Evolutionary conservation across 257 asterid species (phyloP).

Genomic region (Solanum acaule): DNA sequence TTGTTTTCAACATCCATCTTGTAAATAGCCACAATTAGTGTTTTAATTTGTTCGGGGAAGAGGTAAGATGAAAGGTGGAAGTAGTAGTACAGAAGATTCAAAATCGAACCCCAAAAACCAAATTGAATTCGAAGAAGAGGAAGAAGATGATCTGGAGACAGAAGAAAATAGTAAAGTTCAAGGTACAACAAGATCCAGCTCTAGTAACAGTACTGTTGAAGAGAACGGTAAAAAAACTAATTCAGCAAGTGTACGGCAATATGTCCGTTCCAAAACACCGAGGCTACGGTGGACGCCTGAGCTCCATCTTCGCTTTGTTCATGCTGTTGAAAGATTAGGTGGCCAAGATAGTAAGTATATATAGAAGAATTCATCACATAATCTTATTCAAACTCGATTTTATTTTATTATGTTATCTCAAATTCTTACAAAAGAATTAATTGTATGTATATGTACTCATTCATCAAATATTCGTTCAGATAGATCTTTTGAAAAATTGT

Average conservation of each 20-base stretch:
- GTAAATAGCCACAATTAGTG: neutral
- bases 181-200: constrained; percentile 27
- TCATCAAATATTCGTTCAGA: neutral
- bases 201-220: constrained; percentile 87
- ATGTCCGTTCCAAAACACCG: constrained; percentile 71
- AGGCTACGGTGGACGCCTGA: constrained; percentile 91
- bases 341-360: constrained; percentile 75
- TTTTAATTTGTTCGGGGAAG: neutral
- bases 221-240: constrained; percentile 47
- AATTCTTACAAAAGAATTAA: neutral
- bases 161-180: constrained; percentile 5
- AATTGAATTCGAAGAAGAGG: constrained; percentile 12
- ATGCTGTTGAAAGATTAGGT: constrained; percentile 78
- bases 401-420: neutral
- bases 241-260: constrained; percentile 73
- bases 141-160: constrained; percentile 5
- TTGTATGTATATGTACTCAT: no score
- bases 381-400: no score
- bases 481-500: neutral
- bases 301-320: constrained; percentile 79
- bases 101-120: constrained; percentile 12
- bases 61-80: constrained; percentile 12
- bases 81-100: constrained; percentile 20
- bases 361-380: neutral
- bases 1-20: neutral